A percentile compares a stretch with the other conserved stretches of the same genome.
phyloP scores from a whole-genome alignment of 2,329 filamentous ascomycete genomes.

The Diaporthe eres region DNA sequence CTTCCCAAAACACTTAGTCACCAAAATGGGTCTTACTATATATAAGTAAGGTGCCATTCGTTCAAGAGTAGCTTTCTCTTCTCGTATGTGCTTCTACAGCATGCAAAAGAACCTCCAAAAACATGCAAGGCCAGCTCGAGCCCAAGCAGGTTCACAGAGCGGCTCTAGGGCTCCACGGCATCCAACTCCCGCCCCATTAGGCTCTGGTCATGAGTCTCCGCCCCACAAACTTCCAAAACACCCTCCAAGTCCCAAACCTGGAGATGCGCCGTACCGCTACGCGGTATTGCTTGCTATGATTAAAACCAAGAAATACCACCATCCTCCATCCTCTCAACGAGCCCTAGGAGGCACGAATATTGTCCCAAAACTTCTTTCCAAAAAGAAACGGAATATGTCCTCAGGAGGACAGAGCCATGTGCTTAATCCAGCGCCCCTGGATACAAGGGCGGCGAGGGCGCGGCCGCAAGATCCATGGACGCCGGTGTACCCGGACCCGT shows the following conservation, averaged over 20 bases:
- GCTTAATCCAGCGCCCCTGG: neutral
- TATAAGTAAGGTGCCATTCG: neutral
- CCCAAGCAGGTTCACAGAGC: no score
- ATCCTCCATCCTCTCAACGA: no score
- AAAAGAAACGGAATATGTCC: neutral
- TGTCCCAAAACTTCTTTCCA: neutral
- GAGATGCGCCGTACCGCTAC: no score
- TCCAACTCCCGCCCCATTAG: neutral
- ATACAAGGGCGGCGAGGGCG: no score
- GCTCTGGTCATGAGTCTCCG: neutral
- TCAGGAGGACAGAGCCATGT: neutral
- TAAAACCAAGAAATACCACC: neutral
- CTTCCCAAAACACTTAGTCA: neutral
- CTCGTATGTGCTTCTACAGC: neutral
- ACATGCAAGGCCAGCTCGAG: no score
- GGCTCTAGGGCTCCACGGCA: neutral
- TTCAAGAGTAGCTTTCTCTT: no score
- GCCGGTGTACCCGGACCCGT: neutral
- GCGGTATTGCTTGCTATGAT: rapidly evolving
- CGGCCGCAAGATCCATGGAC: neutral
- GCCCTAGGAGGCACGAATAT: no score
- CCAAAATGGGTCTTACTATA: neutral
- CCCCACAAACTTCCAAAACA: neutral
- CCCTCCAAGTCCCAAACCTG: no score
- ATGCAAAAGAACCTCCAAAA: neutral